Evolutionary conservation across 441 rosid genomes (phyloP), one percentile per base, ranked within the genome.

Genomic region (Capsella rubella): DNA sequence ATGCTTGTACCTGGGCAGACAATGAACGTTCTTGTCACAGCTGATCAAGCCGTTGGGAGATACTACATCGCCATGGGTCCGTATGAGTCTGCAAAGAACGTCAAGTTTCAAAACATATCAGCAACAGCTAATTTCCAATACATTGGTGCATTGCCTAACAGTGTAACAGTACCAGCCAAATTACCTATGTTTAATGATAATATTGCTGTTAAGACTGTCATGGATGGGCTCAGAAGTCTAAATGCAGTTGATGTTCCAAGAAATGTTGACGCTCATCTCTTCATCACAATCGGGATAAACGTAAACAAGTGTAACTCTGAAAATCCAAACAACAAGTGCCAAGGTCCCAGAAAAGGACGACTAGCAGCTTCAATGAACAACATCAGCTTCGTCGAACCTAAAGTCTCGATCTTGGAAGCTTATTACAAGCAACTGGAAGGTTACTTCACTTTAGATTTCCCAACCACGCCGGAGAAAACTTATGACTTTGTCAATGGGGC

Each of bases 1-100:
- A 91, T 93, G 98, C 84, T 93, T 35, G 94, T 88, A 61, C 97
- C 97, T 0, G 98, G 97, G 40, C 98, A 93, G 84, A 93, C 98
- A 3, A 85, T 93, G 84, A 90, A 83, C 64, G 87, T 93, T 64
- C 92, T 93, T 3, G 90, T 91, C 74, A 81, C 88, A 6, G 91
- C 96, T 3, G 88, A 93, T 81, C 96, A 91, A 75, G 66, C 87
- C 45, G 77, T 77, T 7, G 90, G 86, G 78, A 85, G 64, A 81
- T 91, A 93, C 84, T 88, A 90, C 77, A 91, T 91, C 78, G 89
- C 91, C 63, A 82, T 87, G 84, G 96, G 97, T 63, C 96, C 97
- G 14, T 91, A 88, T 64, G 79, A 84, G 85, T 90, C 97, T 10
- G 97, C 86, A 43, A 79, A 75, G 52, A 77, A 79, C 6, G 72